phyloP scores from a whole-genome alignment of 1,284 basidiomycete genomes.

The Ganoderma sp. region DNA sequence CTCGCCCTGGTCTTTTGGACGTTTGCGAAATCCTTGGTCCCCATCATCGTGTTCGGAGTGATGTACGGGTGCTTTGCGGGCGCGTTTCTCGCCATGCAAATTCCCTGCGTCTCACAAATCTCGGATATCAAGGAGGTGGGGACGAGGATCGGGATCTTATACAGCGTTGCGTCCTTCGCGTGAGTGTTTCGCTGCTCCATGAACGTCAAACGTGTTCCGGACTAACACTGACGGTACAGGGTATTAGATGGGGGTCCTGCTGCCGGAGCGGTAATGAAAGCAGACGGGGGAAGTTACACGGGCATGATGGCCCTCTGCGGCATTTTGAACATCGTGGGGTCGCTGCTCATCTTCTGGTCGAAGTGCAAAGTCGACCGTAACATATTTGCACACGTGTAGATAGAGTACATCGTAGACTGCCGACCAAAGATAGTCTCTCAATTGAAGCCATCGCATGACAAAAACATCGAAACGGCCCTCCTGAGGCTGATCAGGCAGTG shows the following conservation, averaged over 20 bases:
- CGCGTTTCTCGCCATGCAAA: conserved; percentile 34
- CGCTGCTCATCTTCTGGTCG: conserved; percentile 54
- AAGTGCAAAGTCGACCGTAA: conserved; percentile 51
- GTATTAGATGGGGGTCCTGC: conserved; percentile 62
- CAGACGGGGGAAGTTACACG: conserved; percentile 51
- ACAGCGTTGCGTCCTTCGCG: conserved; percentile 67
- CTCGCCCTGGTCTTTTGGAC: conserved; percentile 37
- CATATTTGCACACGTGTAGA: conserved; percentile 48
- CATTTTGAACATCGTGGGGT: conserved; percentile 56
- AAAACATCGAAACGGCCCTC: neutral
- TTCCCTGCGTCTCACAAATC: conserved; percentile 44
- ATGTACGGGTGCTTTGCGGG: conserved; percentile 54
- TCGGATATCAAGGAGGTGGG: conserved; percentile 60
- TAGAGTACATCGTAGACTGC: neutral
- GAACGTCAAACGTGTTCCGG: neutral
- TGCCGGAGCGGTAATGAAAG: conserved; percentile 57
- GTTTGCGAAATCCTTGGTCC: conserved; percentile 40
- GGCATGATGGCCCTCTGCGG: conserved; percentile 63
- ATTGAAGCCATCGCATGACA: neutral
- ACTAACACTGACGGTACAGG: conserved; percentile 41
- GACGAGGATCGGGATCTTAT: conserved; percentile 64
- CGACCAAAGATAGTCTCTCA: no score
- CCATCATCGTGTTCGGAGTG: conserved; percentile 57
- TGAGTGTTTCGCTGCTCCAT: conserved; percentile 45
- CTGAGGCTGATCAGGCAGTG: neutral